phyloP scores from a whole-genome alignment of 805 yeast genomes.

The Torulaspora delbrueckii region DNA sequence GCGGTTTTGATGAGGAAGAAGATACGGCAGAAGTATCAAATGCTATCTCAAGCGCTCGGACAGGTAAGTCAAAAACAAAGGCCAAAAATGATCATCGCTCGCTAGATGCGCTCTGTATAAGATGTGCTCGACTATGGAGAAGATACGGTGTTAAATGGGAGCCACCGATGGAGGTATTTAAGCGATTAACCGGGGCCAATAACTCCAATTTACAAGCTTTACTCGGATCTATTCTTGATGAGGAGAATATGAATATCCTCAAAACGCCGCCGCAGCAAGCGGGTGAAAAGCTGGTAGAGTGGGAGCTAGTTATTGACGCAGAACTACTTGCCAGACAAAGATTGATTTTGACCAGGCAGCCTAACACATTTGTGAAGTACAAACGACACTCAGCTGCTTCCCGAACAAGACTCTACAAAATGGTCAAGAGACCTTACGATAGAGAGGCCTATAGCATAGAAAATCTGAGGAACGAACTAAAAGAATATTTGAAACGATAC shows the following conservation, averaged over 20 bases:
- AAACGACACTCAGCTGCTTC: conserved; percentile 20
- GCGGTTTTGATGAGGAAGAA: conserved; percentile 31
- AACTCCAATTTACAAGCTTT: conserved; percentile 11
- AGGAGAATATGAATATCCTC: conserved; percentile 13
- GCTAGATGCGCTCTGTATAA: conserved; percentile 62
- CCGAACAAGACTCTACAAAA: conserved; percentile 23
- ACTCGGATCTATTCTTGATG: conserved; percentile 21
- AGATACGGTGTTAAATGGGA: conserved; percentile 86
- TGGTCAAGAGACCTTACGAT: conserved; percentile 18
- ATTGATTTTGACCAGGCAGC: conserved; percentile 26
- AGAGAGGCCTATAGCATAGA: conserved; percentile 7
- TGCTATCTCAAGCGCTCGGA: conserved; percentile 9
- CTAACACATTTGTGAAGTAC: conserved; percentile 18
- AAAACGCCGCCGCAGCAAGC: conserved; percentile 18
- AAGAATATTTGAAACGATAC: conserved; percentile 11
- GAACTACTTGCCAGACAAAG: conserved; percentile 49
- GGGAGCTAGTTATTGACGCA: conserved; percentile 61
- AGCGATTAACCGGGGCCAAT: conserved; percentile 36
- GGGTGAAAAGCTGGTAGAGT: conserved; percentile 50
- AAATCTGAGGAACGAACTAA: conserved; percentile 16
- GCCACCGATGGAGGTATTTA: conserved; percentile 61
- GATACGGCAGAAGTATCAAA: conserved; percentile 1
- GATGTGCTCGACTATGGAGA: conserved; percentile 92
- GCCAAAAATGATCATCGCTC: conserved; percentile 21
- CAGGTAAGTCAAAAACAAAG: conserved; percentile 6